Percentiles rank a stretch among this genome's conserved stretches.
Evolutionary conservation across 768 basidiomycete genomes (phyloP).

Genomic region (Leccinum obscurum): DNA sequence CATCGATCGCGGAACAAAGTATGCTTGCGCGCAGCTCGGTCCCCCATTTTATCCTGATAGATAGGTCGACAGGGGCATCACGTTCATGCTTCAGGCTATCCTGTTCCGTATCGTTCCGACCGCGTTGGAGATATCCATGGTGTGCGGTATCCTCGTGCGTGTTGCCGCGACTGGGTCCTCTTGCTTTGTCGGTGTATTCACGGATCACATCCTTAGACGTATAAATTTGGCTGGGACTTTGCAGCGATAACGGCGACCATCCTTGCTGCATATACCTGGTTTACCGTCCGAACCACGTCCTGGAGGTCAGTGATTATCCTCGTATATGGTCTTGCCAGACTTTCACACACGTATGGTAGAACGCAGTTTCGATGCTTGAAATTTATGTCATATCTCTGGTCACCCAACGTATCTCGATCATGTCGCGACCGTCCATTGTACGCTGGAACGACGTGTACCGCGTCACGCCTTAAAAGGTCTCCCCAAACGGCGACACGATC

Average conservation of each 20-base stretch:
- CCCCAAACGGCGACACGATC: slow-evolving; percentile 57
- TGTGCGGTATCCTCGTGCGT: slow-evolving; percentile 93
- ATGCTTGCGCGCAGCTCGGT: slow-evolving; percentile 19
- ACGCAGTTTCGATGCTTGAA: slow-evolving; percentile 80
- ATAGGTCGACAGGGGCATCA: slow-evolving; percentile 71
- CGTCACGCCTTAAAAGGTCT: slow-evolving; percentile 71
- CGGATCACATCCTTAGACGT: slow-evolving; percentile 57
- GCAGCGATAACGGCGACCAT: slow-evolving; percentile 86
- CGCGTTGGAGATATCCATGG: slow-evolving; percentile 92
- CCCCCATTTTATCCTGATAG: neutral
- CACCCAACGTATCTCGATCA: slow-evolving; percentile 13
- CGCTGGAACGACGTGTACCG: slow-evolving; percentile 89
- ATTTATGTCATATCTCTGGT: neutral
- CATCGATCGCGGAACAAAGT: slow-evolving; percentile 98
- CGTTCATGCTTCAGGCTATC: slow-evolving; percentile 90
- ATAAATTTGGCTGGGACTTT: slow-evolving; percentile 97
- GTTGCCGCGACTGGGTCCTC: neutral
- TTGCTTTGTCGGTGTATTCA: neutral
- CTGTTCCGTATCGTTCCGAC: slow-evolving; percentile 96
- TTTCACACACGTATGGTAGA: slow-evolving; percentile 40
- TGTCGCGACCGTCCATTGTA: slow-evolving; percentile 46
- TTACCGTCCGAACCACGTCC: slow-evolving; percentile 92
- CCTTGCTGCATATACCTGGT: slow-evolving; percentile 93
- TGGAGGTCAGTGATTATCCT: slow-evolving; percentile 67
- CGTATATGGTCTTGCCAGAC: neutral